A percentile compares a stretch with the other conserved stretches of the same genome.
Evolutionary conservation across 495 filamentous ascomycete genomes (phyloP).

Genomic region (Evernia prunastri): DNA sequence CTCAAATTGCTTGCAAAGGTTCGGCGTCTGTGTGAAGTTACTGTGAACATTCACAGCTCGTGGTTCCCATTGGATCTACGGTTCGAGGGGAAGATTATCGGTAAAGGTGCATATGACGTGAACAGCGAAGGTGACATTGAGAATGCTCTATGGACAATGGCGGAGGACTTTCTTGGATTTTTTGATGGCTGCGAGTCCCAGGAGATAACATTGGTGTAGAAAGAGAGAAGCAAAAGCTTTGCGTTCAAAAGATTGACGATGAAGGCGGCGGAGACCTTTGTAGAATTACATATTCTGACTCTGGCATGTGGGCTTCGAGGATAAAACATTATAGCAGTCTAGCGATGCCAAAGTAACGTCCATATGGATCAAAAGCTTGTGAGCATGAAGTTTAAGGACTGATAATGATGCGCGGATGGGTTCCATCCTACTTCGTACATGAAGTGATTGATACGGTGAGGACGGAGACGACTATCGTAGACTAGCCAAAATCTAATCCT

Average conservation of each 20-base stretch:
- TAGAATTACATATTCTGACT: too few relatives aligned
- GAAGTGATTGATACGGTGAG: neutral
- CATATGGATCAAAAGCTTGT: too few relatives aligned
- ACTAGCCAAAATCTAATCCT: neutral
- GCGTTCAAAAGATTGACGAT: too few relatives aligned
- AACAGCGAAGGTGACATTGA: neutral
- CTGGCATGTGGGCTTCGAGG: too few relatives aligned
- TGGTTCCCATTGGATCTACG: neutral
- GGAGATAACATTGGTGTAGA: neutral
- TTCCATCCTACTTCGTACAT: too few relatives aligned
- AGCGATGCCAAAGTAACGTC: too few relatives aligned
- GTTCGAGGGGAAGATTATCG: neutral
- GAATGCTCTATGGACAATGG: neutral
- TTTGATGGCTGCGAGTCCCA: neutral
- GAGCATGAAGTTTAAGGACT: too few relatives aligned
- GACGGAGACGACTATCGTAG: too few relatives aligned
- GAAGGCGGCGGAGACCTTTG: too few relatives aligned
- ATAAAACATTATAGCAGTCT: too few relatives aligned
- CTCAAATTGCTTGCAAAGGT: neutral
- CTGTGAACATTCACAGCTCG: neutral
- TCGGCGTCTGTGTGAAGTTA: neutral
- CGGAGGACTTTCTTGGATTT: neutral
- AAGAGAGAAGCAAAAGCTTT: neutral
- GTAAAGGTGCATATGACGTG: neutral
- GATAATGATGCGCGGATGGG: too few relatives aligned